These are phyloP conservation scores for Cercospora brassicicola DNA, from an alignment of 2,329 filamentous ascomycete genomes.

Conservation along the genomic window DNA sequence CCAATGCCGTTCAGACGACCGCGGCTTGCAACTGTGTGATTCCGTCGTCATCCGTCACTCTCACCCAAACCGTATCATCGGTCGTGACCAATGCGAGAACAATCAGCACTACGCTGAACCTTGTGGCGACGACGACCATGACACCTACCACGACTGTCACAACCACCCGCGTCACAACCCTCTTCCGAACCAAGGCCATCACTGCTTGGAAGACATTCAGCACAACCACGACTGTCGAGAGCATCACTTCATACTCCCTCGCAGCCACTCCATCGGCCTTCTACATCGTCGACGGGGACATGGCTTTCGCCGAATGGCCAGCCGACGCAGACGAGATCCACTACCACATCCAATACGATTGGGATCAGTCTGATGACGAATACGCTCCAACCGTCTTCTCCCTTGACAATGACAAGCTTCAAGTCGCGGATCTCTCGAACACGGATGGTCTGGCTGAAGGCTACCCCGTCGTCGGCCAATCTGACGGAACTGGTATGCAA, in stretches of 20 bases:
- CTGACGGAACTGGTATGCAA: not conserved
- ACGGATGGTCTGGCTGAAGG: not conserved
- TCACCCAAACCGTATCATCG: not conserved
- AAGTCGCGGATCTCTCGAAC: not conserved
- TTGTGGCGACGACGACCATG: not conserved
- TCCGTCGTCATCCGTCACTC: not conserved
- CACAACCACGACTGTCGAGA: not conserved
- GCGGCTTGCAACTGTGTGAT: not conserved
- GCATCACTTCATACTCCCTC: not conserved
- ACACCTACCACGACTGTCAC: not conserved
- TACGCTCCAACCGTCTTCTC: not conserved
- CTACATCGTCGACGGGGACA: not conserved
- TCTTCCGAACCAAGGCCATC: not conserved
- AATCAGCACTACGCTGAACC: not conserved
- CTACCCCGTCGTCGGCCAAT: not conserved
- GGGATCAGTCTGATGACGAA: not conserved
- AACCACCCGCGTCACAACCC: not conserved
- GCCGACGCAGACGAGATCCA: not conserved
- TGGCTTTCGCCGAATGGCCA: not conserved
- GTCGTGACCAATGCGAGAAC: not conserved
- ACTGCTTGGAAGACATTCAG: not conserved
- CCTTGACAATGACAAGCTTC: not conserved
- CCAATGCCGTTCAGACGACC: not conserved
- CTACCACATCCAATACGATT: slow-evolving; percentile 4
- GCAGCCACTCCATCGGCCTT: not conserved